phyloP scores from a whole-genome alignment of 139 green algal species.

The Dunaliella sp. region DNA sequence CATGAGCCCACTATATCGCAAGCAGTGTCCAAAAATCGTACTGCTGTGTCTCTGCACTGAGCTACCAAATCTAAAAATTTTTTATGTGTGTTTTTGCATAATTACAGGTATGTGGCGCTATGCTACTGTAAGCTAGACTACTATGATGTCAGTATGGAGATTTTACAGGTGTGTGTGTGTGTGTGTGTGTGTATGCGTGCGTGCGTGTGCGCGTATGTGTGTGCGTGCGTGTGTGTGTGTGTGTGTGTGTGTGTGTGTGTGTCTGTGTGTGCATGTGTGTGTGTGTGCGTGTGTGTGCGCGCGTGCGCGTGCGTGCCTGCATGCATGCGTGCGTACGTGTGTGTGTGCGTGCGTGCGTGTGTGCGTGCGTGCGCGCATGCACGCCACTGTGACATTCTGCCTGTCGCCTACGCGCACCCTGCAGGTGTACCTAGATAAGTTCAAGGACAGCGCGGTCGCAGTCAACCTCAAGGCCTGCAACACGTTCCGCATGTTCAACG shows the following conservation, averaged over 20 bases:
- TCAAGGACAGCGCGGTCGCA: constrained; percentile 32
- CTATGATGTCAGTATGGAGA: constrained; percentile 81
- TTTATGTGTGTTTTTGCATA: no score
- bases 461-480: constrained; percentile 75
- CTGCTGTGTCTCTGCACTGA: no score
- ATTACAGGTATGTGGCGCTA: constrained; percentile 71
- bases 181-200: constrained; percentile 1
- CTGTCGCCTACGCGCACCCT: no score
- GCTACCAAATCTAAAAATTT: no score
- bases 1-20: no score
- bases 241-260: no score
- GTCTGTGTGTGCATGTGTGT: no score
- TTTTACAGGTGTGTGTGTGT: constrained; percentile 49
- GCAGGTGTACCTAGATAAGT: constrained; percentile 19
- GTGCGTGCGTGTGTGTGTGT: constrained; percentile 1
- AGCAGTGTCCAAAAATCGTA: no score
- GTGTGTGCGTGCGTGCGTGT: not conserved
- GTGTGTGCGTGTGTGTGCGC: constrained; percentile 19
- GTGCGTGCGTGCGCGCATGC: no score
- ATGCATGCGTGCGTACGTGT: constrained; percentile 1
- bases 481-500: constrained; percentile 63
- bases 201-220: no score
- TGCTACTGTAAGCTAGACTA: constrained; percentile 89
- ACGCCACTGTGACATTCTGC: no score
- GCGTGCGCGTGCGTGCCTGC: no score